Conservation (phyloP, 2,329 filamentous ascomycete species). For the Gaeumannomyces sp. region DNA sequence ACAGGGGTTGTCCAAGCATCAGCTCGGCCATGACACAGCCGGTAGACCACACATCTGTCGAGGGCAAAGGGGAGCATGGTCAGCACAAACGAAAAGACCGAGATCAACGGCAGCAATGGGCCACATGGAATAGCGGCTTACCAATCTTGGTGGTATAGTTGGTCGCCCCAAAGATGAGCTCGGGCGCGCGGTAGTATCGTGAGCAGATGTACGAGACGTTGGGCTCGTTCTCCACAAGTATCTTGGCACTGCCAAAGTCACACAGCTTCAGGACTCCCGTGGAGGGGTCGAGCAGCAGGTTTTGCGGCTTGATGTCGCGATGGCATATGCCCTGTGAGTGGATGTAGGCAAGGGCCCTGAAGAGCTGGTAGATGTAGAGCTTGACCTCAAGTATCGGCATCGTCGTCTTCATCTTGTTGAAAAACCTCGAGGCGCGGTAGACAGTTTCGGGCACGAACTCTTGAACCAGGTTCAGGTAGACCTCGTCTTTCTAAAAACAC, state of each 20-base stretch:
- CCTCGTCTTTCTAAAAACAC: conserved; percentile 76
- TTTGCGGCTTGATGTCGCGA: conserved; percentile 98
- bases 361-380: conserved; percentile 99
- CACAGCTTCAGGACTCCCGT: conserved; percentile 94
- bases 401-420: conserved; percentile 99
- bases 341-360: conserved; percentile 96
- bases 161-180: conserved; percentile 96
- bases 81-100: background rate
- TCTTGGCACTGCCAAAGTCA: conserved; percentile 98
- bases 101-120: background rate
- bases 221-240: conserved; percentile 95
- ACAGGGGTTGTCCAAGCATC: conserved; percentile 96
- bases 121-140: conserved; percentile 41
- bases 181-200: conserved; percentile 94
- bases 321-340: conserved; percentile 99
- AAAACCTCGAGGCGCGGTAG: conserved; percentile 95
- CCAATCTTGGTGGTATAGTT: conserved; percentile 99
- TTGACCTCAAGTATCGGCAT: conserved; percentile 99
- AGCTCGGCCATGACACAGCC: conserved; percentile 99
- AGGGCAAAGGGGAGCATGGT: conserved; percentile 13
- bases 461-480: conserved; percentile 96
- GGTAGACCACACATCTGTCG: conserved; percentile 93
- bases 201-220: conserved; percentile 99
- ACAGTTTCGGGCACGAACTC: conserved; percentile 98
- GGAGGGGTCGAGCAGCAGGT: conserved; percentile 84